phyloP scores from a whole-genome alignment of 345 rosid genomes.

The Eucalyptus guilfoylei region DNA sequence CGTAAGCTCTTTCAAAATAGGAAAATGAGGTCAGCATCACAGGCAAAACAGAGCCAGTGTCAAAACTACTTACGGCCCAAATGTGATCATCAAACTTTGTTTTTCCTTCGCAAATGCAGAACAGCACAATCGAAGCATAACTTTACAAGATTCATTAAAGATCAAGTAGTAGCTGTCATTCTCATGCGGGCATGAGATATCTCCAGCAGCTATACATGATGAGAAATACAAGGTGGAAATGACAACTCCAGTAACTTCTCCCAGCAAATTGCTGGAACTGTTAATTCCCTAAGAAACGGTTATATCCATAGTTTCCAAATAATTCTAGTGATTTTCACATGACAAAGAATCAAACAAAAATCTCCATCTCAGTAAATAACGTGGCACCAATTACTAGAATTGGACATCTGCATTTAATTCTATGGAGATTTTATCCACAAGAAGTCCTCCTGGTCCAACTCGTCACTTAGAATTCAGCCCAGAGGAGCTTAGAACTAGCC shows the following conservation, averaged over 20 bases:
- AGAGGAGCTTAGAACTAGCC: not conserved
- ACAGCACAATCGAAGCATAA: not conserved
- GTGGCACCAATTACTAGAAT: not conserved
- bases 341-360: not conserved
- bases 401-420: not conserved
- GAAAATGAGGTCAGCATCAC: not conserved
- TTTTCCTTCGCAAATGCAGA: not conserved
- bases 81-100: not conserved
- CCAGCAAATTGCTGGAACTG: not conserved
- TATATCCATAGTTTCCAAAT: not conserved
- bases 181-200: not conserved
- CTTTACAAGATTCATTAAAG: not conserved
- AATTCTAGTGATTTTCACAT: not conserved
- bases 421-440: not conserved
- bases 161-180: not conserved
- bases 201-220: not conserved
- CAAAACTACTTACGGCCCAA: not conserved
- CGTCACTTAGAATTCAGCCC: not conserved
- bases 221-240: not conserved
- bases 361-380: not conserved
- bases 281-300: not conserved
- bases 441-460: not conserved
- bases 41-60: not conserved
- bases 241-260: not conserved
- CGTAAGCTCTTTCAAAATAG: not conserved